Evolutionary conservation across 305 asterid genomes (phyloP).

Genomic region (Nicotiana rustica): DNA sequence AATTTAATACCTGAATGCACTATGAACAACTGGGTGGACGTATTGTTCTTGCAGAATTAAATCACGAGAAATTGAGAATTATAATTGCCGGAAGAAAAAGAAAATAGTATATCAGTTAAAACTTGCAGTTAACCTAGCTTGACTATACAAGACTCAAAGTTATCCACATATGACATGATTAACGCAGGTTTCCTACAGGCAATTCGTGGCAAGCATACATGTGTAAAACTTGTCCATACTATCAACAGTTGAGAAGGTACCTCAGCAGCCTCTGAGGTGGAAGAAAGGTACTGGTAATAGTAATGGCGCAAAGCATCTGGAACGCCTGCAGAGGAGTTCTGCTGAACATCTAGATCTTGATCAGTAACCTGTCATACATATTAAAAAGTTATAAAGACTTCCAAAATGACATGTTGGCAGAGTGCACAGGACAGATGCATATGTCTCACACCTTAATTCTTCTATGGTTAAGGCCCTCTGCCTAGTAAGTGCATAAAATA

Average conservation of each 20-base stretch:
- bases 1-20: conserved; percentile 16
- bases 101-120: background rate
- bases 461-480: conserved; percentile 22
- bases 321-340: conserved; percentile 80
- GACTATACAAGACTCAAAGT: background rate
- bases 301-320: conserved; percentile 97
- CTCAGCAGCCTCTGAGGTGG: conserved; percentile 93
- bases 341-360: conserved; percentile 87
- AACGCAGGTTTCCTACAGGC: background rate
- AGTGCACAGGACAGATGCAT: conserved; percentile 20
- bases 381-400: conserved; percentile 13
- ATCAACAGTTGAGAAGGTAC: conserved; percentile 50
- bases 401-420: conserved; percentile 2
- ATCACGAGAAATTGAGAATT: conserved; percentile 6
- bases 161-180: conserved; percentile 15
- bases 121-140: conserved; percentile 1
- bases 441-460: background rate
- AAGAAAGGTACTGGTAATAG: conserved; percentile 88
- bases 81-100: conserved; percentile 3
- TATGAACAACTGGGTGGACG: background rate
- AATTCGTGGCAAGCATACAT: conserved; percentile 14
- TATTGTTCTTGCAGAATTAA: conserved; percentile 4
- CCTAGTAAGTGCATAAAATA: background rate
- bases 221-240: background rate
- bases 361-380: conserved; percentile 75